Evolutionary conservation across 2,329 filamentous ascomycete genomes (phyloP).

Genomic region (Paraphoma chrysanthemicola): DNA sequence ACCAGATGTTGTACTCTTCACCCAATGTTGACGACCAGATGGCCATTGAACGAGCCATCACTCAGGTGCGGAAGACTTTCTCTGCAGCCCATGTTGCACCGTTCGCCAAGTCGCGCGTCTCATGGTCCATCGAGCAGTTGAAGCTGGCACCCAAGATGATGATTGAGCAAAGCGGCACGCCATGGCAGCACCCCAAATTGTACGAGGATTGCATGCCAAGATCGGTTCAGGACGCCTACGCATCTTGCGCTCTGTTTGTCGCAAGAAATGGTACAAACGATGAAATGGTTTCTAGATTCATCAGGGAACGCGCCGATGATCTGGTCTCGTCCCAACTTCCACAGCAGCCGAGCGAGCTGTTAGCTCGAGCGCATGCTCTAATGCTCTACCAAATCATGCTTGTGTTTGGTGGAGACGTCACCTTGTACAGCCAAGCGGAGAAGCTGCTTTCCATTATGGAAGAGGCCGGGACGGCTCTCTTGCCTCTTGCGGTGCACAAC

Average conservation of each 20-base stretch:
- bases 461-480: slow-evolving; percentile 9
- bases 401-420: slow-evolving; percentile 32
- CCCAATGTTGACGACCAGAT: slow-evolving; percentile 1
- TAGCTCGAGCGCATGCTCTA: slow-evolving; percentile 38
- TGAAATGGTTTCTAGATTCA: slow-evolving; percentile 57
- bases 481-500: slow-evolving; percentile 14
- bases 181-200: slow-evolving; percentile 62
- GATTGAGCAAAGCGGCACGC: slow-evolving; percentile 58
- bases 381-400: slow-evolving; percentile 40
- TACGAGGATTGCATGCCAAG: slow-evolving; percentile 61
- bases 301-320: slow-evolving; percentile 55
- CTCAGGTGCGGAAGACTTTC: slow-evolving; percentile 5
- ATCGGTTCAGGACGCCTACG: slow-evolving; percentile 61
- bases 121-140: slow-evolving; percentile 35
- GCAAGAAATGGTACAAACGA: slow-evolving; percentile 58
- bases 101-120: slow-evolving; percentile 29
- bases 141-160: slow-evolving; percentile 47
- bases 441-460: slow-evolving; percentile 24
- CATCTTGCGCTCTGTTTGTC: slow-evolving; percentile 62
- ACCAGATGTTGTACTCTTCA: slow-evolving; percentile 19
- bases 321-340: slow-evolving; percentile 43
- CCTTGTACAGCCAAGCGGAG: slow-evolving; percentile 24
- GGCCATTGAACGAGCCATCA: not conserved
- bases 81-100: slow-evolving; percentile 22
- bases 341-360: slow-evolving; percentile 19